Conservation (phyloP, 1,139 yeast species). For the Candida pseudoviswanathii region DNA sequence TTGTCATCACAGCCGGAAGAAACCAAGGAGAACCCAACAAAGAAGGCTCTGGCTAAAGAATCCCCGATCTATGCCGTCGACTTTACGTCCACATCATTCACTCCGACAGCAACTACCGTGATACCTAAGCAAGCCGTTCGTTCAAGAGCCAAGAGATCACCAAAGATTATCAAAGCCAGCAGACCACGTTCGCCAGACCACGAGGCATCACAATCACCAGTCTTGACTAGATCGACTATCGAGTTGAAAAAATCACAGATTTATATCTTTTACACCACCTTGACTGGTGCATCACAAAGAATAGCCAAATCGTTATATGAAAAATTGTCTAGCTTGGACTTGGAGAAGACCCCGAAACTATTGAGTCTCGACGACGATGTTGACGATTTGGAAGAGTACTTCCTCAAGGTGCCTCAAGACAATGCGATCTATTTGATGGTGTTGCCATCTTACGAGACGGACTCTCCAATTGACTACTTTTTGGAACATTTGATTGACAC, state of each 20-base stretch:
- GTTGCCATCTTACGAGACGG: conserved; percentile 89
- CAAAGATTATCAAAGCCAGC: conserved; percentile 43
- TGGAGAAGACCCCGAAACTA: conserved; percentile 52
- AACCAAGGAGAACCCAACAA: conserved; percentile 3
- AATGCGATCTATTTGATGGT: conserved; percentile 69
- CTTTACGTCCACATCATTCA: conserved; percentile 41
- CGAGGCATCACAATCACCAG: conserved; percentile 18
- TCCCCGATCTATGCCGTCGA: conserved; percentile 48
- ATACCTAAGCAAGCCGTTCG: conserved; percentile 23
- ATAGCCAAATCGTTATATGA: conserved; percentile 57
- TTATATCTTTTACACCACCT: conserved; percentile 76
- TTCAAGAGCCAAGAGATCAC: conserved; percentile 32
- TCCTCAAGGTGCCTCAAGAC: conserved; percentile 60
- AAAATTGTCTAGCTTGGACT: conserved; percentile 31
- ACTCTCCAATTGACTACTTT: conserved; percentile 88
- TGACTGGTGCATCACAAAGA: conserved; percentile 80
- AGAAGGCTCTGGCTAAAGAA: conserved; percentile 11
- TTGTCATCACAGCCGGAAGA: neutral
- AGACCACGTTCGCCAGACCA: conserved; percentile 22
- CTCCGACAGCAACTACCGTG: conserved; percentile 27
- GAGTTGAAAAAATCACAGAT: conserved; percentile 48
- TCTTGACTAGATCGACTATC: conserved; percentile 33
- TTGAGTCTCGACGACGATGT: conserved; percentile 78
- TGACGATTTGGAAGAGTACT: conserved; percentile 82
- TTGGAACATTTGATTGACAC: conserved; percentile 81